Percentiles rank a stretch among this genome's conserved stretches.
Evolutionary conservation across 23 red algal genomes (phyloP).

Genomic region (Agarophyton chilense): DNA sequence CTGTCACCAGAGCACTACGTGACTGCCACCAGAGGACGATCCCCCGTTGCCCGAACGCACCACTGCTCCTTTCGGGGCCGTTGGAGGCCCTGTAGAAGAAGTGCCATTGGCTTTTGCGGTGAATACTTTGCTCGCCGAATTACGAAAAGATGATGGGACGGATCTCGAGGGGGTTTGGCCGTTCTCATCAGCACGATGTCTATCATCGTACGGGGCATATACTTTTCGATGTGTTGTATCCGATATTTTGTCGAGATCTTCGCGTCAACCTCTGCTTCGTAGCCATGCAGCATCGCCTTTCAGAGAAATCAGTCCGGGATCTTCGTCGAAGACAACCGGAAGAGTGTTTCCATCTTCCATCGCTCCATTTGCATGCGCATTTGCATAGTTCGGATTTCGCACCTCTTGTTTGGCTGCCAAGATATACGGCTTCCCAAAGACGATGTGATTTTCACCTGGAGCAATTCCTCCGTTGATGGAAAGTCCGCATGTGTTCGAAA

Average conservation of each 20-base stretch:
- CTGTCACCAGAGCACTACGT: too few relatives aligned
- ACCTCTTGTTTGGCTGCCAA: neutral
- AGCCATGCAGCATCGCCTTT: constrained; percentile 46
- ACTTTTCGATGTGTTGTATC: constrained; percentile 41
- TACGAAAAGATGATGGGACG: constrained; percentile 20
- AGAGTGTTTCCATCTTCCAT: constrained; percentile 23
- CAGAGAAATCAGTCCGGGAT: constrained; percentile 5
- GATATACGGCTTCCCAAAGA: neutral
- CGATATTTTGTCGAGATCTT: constrained; percentile 55
- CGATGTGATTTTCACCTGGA: neutral
- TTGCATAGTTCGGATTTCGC: neutral
- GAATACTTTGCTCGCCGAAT: constrained; percentile 57
- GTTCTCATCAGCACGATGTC: neutral
- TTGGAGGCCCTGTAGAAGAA: neutral
- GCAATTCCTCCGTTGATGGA: neutral
- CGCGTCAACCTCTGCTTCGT: constrained; percentile 12
- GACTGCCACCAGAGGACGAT: constrained; percentile 4
- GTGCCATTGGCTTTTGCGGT: constrained; percentile 10
- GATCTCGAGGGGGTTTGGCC: neutral
- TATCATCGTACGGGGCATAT: neutral
- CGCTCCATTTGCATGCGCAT: neutral
- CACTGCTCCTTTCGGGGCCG: neutral
- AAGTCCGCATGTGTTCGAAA: constrained; percentile 24
- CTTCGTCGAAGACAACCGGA: constrained; percentile 36
- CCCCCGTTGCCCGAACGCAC: neutral